Conservation (phyloP, 2,329 filamentous ascomycete genomes). For the Domatiomyces catenatus region DNA sequence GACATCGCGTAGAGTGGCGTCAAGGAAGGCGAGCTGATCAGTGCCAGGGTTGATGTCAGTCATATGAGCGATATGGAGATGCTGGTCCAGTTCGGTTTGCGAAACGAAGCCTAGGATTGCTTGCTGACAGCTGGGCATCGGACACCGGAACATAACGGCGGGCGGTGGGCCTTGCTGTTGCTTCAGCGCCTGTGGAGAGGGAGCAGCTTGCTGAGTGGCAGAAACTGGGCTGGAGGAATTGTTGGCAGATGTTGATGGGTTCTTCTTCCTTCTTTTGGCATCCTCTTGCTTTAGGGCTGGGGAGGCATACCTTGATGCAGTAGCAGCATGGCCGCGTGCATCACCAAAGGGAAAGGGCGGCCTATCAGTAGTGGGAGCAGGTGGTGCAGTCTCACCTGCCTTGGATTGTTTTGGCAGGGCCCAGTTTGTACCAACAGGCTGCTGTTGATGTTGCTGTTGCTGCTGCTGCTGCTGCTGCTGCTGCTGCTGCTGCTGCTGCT, state of each 20-base stretch:
- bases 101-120: slow-evolving; percentile 40
- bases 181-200: slow-evolving; percentile 21
- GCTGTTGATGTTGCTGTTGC: slow-evolving; percentile 24
- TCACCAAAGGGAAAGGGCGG: slow-evolving; percentile 42
- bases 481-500: slow-evolving; percentile 31
- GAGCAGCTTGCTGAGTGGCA: slow-evolving; percentile 16
- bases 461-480: slow-evolving; percentile 30
- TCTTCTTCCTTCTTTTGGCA: slow-evolving; percentile 42
- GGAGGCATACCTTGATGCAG: slow-evolving; percentile 31
- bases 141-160: slow-evolving; percentile 38
- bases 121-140: slow-evolving; percentile 36
- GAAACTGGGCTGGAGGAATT: slow-evolving; percentile 16
- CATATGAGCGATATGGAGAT: slow-evolving; percentile 39
- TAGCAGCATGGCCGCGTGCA: slow-evolving; percentile 20
- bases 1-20: slow-evolving; percentile 36
- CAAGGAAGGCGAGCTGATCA: slow-evolving; percentile 40
- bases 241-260: slow-evolving; percentile 23
- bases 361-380: slow-evolving; percentile 35
- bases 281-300: slow-evolving; percentile 40
- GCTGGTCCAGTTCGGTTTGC: slow-evolving; percentile 39
- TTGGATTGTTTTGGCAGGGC: slow-evolving; percentile 16
- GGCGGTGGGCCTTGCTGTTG: slow-evolving; percentile 26
- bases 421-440: slow-evolving; percentile 14
- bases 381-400: slow-evolving; percentile 29
- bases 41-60: slow-evolving; percentile 32